Base-by-base conservation (phyloP, 2,329 filamentous ascomycete species). In the Beauveria bassiana region DNA sequence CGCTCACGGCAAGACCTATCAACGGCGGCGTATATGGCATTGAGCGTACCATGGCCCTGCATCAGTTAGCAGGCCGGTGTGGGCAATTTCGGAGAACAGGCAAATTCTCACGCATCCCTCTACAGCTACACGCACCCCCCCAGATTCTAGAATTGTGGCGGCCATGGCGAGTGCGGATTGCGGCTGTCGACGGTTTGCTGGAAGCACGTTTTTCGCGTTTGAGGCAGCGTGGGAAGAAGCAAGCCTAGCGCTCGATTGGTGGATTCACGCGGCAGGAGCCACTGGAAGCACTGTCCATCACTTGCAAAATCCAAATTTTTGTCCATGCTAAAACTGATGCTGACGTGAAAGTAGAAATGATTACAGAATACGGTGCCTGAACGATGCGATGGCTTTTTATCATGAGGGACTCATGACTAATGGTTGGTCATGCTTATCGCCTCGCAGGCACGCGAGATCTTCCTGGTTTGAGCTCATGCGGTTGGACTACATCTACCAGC, bases 21-120 rank as follows among this genome's bases (percentile, higher is more conserved):
- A 28, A 96, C 84, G 1, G 90, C 88, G 1, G 88, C 85, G 73
- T 98, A 99, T 67, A 99, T 98, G 62, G 91, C 89, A 72, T 98
- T 84, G 58, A 99, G 84, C 1, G 88, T 91, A 65, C 95, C 95
- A 76, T 99, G 95, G 62, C 93, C 93, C 90, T 95, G 63, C 6
- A 46, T 52, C 43, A 18, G 20, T 61, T 31, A 49, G 31, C 47
- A 9, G 12, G 47, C 26, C 12, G 26, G 3, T 4, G 34, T 38
- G 26, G 6, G 10, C 24, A 42, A 20, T 34, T 14, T 26, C 1
- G 14, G 12, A 6, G 5, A 7, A 51, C 20, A 8, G 10, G 20
- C 26, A 12, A 18, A 58, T 28, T 78, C 88, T 75, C 78, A 93
- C 90, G 72, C 93, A 96, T 68, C 93, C 93, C 79, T 96, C 90